phyloP scores from a whole-genome alignment of 306 rosid species.

The Prunus mume region DNA sequence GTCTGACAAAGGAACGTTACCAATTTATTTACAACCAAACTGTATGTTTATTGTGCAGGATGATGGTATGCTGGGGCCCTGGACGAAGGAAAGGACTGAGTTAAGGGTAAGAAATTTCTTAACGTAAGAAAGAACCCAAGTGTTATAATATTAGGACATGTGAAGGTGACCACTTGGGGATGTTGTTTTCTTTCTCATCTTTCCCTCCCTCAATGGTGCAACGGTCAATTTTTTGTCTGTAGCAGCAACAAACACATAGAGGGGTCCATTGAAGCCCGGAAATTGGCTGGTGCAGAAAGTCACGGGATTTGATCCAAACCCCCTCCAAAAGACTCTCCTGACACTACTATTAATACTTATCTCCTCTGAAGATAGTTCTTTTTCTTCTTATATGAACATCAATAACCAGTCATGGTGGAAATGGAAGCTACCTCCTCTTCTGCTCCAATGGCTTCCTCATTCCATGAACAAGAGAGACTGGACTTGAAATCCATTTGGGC shows the following conservation, averaged over 20 bases:
- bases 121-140: too few species aligned
- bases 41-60: too few species aligned
- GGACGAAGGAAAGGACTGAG: too few species aligned
- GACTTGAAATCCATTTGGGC: constrained; percentile 55
- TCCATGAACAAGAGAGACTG: constrained; percentile 34
- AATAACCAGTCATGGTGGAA: background rate
- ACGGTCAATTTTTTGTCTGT: constrained; percentile 4
- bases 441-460: constrained; percentile 22
- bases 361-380: too few species aligned
- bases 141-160: too few species aligned
- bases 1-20: too few species aligned
- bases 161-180: background rate
- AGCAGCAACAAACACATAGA: constrained; percentile 1
- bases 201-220: constrained; percentile 14
- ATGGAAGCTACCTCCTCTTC: constrained; percentile 18
- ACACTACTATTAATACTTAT: constrained; percentile 9
- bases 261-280: constrained; percentile 2
- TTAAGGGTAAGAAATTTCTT: too few species aligned
- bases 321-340: constrained; percentile 15
- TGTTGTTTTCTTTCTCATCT: background rate
- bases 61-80: too few species aligned
- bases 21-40: too few species aligned
- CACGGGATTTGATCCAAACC: constrained; percentile 54
- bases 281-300: background rate
- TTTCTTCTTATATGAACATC: too few species aligned